These are phyloP conservation scores for Allomyces macrogynus DNA, from an alignment of 192 early-diverging fungal genomes.

Conservation along the genomic window DNA sequence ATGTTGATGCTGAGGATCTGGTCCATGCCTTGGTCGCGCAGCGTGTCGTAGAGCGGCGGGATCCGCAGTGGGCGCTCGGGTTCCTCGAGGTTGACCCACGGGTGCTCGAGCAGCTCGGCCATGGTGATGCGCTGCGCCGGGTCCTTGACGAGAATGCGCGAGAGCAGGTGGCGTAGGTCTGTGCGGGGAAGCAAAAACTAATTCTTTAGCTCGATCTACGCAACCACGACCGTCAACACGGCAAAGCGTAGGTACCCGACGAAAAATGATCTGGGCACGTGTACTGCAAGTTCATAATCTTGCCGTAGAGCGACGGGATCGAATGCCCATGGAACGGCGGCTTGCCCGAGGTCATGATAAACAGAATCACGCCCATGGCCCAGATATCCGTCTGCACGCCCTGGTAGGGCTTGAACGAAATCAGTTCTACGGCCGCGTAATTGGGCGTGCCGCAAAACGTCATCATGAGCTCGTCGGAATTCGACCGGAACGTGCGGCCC, in stretches of 20 bases:
- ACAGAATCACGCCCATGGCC: conserved; percentile 47
- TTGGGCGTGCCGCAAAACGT: conserved; percentile 47
- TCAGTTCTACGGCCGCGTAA: conserved; percentile 40
- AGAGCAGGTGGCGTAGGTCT: conserved; percentile 24
- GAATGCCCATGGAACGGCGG: conserved; percentile 31
- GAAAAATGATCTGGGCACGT: conserved; percentile 37
- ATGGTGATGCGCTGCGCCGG: conserved; percentile 27
- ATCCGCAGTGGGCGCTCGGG: conserved; percentile 13
- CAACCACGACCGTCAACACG: not conserved
- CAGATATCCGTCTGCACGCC: conserved; percentile 43
- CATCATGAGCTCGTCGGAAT: conserved; percentile 28
- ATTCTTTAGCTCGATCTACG: no score
- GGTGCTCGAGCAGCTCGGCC: conserved; percentile 23
- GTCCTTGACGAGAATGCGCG: conserved; percentile 33
- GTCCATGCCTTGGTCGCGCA: not conserved
- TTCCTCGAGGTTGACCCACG: conserved; percentile 41
- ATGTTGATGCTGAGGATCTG: conserved; percentile 1
- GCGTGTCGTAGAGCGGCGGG: conserved; percentile 1
- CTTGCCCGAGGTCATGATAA: conserved; percentile 34
- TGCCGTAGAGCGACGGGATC: conserved; percentile 28
- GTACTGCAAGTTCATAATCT: conserved; percentile 37
- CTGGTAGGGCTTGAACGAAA: conserved; percentile 35
- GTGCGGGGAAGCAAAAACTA: not conserved
- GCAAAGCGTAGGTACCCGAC: conserved; percentile 7
- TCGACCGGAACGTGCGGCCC: conserved; percentile 23